phyloP scores from a whole-genome alignment of 192 early-diverging fungal genomes.

The Geranomyces michiganensis region DNA sequence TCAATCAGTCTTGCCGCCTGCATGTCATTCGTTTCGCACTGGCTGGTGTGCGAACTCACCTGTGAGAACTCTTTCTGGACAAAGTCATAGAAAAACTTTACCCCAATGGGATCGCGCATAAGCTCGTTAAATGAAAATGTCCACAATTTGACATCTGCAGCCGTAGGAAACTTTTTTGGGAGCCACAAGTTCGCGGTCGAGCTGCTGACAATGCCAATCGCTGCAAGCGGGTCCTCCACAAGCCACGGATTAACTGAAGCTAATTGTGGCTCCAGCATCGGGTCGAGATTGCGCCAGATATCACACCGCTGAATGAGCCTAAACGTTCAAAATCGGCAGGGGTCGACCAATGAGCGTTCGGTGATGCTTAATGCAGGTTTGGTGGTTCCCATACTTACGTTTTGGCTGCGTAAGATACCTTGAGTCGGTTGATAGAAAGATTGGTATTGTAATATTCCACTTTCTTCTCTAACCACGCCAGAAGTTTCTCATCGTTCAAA shows the following conservation, averaged over 20 bases:
- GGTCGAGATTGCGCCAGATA: slow-evolving; percentile 38
- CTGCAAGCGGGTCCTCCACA: slow-evolving; percentile 33
- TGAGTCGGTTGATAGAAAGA: slow-evolving; percentile 37
- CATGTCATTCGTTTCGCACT: neutral
- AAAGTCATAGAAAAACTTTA: slow-evolving; percentile 38
- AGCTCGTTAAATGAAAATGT: slow-evolving; percentile 36
- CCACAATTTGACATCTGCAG: slow-evolving; percentile 44
- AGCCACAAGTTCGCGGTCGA: neutral
- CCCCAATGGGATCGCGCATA: slow-evolving; percentile 41
- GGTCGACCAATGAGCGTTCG: no score
- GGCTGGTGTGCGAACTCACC: slow-evolving; percentile 5
- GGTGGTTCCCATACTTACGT: slow-evolving; percentile 20
- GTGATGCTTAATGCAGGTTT: no score
- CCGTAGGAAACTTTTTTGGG: slow-evolving; percentile 24
- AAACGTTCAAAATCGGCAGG: neutral
- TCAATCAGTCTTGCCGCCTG: no score
- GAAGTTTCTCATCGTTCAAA: neutral
- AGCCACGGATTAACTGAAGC: slow-evolving; percentile 38
- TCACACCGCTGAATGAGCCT: slow-evolving; percentile 33
- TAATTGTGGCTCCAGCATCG: slow-evolving; percentile 30
- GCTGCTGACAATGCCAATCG: slow-evolving; percentile 20
- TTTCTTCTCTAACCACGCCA: slow-evolving; percentile 38
- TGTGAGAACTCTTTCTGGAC: slow-evolving; percentile 39
- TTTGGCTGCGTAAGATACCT: slow-evolving; percentile 38
- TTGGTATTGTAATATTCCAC: slow-evolving; percentile 27